Conservation (phyloP, 1,284 basidiomycete species). For the Rhodotorula glutinis region DNA sequence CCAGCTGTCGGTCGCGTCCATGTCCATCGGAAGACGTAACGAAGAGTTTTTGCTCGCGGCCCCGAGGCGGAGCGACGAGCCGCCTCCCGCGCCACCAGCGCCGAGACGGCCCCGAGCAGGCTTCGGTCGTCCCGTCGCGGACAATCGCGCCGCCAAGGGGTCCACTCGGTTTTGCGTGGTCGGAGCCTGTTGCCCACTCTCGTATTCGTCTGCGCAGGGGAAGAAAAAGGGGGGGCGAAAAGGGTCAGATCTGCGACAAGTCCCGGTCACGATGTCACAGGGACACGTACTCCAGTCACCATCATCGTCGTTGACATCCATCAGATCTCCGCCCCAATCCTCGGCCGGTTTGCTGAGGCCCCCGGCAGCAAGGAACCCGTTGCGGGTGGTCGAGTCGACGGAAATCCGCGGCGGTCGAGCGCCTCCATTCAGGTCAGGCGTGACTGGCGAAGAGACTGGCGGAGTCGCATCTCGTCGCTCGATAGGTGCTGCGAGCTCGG, state of each 20-base stretch:
- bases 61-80: not conserved
- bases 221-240: too few relatives aligned
- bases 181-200: constrained; percentile 26
- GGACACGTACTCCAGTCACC: constrained; percentile 80
- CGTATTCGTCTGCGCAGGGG: constrained; percentile 33
- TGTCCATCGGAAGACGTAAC: constrained; percentile 19
- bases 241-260: too few relatives aligned
- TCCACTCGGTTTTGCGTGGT: constrained; percentile 15
- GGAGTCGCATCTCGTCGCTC: constrained; percentile 43
- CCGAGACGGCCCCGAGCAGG: constrained; percentile 1
- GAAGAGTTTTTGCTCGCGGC: not conserved
- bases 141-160: constrained; percentile 30
- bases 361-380: not conserved
- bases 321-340: constrained; percentile 63
- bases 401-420: not conserved
- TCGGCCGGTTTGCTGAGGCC: constrained; percentile 47
- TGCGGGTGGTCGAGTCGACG: constrained; percentile 2
- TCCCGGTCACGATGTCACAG: not conserved
- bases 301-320: constrained; percentile 83
- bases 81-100: not conserved
- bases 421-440: constrained; percentile 12
- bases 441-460: not conserved
- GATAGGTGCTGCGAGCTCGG: constrained; percentile 43
- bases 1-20: constrained; percentile 38
- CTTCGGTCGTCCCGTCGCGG: constrained; percentile 17